These are phyloP conservation scores for Rhodotorula sp. DNA, from an alignment of 1,284 basidiomycete species.

Conservation along the genomic window DNA sequence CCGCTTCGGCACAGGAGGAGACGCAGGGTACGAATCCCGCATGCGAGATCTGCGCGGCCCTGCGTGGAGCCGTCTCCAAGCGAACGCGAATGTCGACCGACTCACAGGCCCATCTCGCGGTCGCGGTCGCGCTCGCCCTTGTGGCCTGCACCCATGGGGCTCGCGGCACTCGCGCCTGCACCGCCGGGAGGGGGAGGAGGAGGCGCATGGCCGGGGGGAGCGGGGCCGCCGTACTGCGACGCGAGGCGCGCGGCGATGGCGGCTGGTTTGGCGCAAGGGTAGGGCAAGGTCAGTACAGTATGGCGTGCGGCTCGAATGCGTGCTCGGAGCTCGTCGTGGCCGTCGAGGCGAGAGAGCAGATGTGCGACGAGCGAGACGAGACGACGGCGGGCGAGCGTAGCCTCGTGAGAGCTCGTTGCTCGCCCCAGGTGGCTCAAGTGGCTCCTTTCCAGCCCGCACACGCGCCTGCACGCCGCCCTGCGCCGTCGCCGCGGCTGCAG, in stretches of 20 bases:
- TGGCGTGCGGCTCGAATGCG: too few relatives aligned
- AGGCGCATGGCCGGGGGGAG: constrained; percentile 3
- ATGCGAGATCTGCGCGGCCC: too few relatives aligned
- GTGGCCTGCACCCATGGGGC: not conserved
- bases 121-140: constrained; percentile 11
- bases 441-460: too few relatives aligned
- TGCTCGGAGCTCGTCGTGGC: too few relatives aligned
- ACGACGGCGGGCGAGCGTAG: too few relatives aligned
- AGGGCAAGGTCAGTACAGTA: not conserved
- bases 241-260: constrained; percentile 19
- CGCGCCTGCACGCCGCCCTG: too few relatives aligned
- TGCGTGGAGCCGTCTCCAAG: not conserved
- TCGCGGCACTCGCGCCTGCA: not conserved
- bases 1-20: not conserved
- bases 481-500: too few relatives aligned
- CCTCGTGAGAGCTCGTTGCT: too few relatives aligned
- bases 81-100: not conserved
- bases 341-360: not conserved
- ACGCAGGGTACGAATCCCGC: not conserved
- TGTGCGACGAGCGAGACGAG: not conserved
- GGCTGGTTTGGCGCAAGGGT: not conserved
- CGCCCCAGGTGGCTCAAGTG: too few relatives aligned
- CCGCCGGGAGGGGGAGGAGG: constrained; percentile 8
- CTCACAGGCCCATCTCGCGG: constrained; percentile 14
- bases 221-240: not conserved